These are phyloP conservation scores for Podila horticola DNA, from an alignment of 192 early-diverging fungal species.

Conservation along the genomic window DNA sequence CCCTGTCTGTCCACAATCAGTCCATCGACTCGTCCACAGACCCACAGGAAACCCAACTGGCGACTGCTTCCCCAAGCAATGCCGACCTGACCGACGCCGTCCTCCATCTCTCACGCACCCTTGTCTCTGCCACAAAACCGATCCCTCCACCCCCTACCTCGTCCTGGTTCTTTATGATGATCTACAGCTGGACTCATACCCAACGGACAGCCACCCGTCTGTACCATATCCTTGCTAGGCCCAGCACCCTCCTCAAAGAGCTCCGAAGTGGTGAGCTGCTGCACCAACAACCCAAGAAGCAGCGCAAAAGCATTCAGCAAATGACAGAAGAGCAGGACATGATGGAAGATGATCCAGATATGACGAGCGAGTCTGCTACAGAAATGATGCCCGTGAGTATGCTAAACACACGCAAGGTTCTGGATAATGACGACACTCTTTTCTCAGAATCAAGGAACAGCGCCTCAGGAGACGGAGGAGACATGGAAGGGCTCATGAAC, in stretches of 20 bases:
- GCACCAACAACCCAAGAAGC: constrained; percentile 4
- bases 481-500: constrained; percentile 3
- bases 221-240: constrained; percentile 29
- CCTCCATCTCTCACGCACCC: constrained; percentile 39
- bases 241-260: constrained; percentile 18
- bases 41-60: constrained; percentile 1
- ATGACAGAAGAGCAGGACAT: constrained; percentile 44
- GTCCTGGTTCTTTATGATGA: constrained; percentile 49
- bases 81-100: constrained; percentile 40
- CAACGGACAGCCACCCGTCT: constrained; percentile 26
- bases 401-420: constrained; percentile 29
- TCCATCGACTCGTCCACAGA: neutral
- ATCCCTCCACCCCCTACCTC: constrained; percentile 11
- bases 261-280: constrained; percentile 17
- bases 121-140: constrained; percentile 12
- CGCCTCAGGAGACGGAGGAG: neutral
- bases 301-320: constrained; percentile 42
- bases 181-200: constrained; percentile 41
- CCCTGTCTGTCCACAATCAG: neutral
- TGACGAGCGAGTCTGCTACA: constrained; percentile 25
- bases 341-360: constrained; percentile 41
- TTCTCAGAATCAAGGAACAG: constrained; percentile 1
- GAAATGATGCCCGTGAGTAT: constrained; percentile 47
- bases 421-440: constrained; percentile 9
- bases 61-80: constrained; percentile 14